Evolutionary conservation across 805 yeast species (phyloP).

Genomic region (Groenewaldozyma tartarivorans): DNA sequence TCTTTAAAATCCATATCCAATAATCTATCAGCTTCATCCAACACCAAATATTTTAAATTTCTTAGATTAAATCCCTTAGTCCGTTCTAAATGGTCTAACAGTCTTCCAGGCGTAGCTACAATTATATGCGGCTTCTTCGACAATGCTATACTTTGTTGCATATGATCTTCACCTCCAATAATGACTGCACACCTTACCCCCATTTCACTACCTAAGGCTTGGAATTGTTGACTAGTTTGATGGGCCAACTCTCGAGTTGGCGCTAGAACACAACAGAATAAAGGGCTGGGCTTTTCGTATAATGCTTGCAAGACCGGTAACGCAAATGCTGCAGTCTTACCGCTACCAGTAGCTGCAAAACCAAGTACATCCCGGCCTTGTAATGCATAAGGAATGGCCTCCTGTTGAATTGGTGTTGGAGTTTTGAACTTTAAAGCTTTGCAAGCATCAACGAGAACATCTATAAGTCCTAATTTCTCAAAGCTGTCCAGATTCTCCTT

Average conservation of each 20-base stretch:
- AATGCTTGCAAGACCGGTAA: slow-evolving; percentile 85
- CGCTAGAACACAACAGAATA: slow-evolving; percentile 78
- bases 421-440: slow-evolving; percentile 59
- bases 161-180: slow-evolving; percentile 97
- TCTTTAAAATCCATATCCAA: slow-evolving; percentile 96
- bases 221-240: slow-evolving; percentile 83
- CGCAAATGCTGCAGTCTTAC: slow-evolving; percentile 98
- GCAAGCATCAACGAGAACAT: slow-evolving; percentile 60
- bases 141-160: slow-evolving; percentile 92
- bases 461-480: slow-evolving; percentile 28
- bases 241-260: slow-evolving; percentile 53
- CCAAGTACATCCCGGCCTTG: slow-evolving; percentile 92
- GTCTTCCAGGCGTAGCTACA: slow-evolving; percentile 86
- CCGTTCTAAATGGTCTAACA: slow-evolving; percentile 86
- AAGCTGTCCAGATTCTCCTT: slow-evolving; percentile 15
- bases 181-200: slow-evolving; percentile 83
- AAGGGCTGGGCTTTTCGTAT: slow-evolving; percentile 83
- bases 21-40: slow-evolving; percentile 96
- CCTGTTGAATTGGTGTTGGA: slow-evolving; percentile 92
- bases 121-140: slow-evolving; percentile 90
- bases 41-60: slow-evolving; percentile 70
- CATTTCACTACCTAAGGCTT: slow-evolving; percentile 85
- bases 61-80: slow-evolving; percentile 83
- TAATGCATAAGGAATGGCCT: slow-evolving; percentile 83
- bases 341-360: slow-evolving; percentile 95